Percentiles rank a stretch among this genome's conserved stretches.
Conservation (phyloP, 2,329 filamentous ascomycete genomes). For the Podosphaera xanthii region DNA sequence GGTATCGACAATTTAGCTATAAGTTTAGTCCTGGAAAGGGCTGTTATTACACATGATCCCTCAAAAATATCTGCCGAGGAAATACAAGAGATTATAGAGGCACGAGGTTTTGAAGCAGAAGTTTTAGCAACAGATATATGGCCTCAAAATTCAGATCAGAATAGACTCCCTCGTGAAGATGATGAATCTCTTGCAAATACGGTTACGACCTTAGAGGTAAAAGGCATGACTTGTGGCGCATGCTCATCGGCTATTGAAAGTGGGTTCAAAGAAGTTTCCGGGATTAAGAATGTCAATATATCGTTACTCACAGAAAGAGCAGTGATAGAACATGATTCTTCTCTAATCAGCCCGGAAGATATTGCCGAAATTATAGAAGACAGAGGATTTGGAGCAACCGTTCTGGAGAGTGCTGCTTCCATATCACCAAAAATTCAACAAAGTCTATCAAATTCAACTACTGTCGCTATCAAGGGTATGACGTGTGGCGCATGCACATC, state of each 20-base stretch:
- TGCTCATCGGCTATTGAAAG: slow-evolving; percentile 72
- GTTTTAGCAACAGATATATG: slow-evolving; percentile 65
- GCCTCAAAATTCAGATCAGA: slow-evolving; percentile 22
- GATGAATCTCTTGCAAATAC: slow-evolving; percentile 19
- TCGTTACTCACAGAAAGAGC: slow-evolving; percentile 66
- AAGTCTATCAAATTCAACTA: slow-evolving; percentile 29
- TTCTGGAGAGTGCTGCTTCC: slow-evolving; percentile 46
- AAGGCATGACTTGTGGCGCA: slow-evolving; percentile 80
- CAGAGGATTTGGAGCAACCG: slow-evolving; percentile 57
- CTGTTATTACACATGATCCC: slow-evolving; percentile 80
- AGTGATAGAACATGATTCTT: slow-evolving; percentile 59
- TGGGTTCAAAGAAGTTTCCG: slow-evolving; percentile 51
- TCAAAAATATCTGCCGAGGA: slow-evolving; percentile 47
- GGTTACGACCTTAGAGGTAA: slow-evolving; percentile 56
- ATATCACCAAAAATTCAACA: slow-evolving; percentile 14
- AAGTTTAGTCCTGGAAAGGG: slow-evolving; percentile 83
- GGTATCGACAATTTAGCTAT: slow-evolving; percentile 76
- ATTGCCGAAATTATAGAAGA: slow-evolving; percentile 39
- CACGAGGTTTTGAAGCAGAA: slow-evolving; percentile 76
- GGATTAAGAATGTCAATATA: slow-evolving; percentile 56
- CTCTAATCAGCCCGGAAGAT: slow-evolving; percentile 25
- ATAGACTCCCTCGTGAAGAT: slow-evolving; percentile 16
- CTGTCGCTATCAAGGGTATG: slow-evolving; percentile 84
- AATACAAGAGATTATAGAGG: slow-evolving; percentile 70
- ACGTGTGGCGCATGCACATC: slow-evolving; percentile 93